Base-by-base conservation (phyloP, 305 asterid genomes). In the Fraxinus platypoda region DNA sequence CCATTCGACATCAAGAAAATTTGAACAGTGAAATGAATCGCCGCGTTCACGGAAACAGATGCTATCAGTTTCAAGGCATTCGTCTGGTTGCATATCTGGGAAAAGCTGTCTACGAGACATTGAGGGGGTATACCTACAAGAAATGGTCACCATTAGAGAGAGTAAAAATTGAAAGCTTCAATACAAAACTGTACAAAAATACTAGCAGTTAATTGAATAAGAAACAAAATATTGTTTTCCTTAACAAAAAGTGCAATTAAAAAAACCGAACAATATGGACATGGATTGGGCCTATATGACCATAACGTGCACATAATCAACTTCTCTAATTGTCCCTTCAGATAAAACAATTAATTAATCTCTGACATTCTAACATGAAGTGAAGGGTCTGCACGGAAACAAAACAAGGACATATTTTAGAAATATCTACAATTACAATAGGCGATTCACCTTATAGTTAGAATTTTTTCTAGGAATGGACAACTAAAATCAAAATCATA, bases 1-100 rank as follows among this genome's bases (percentile, higher is more conserved):
- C 94, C 94, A 90, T 77, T 93, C 98, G 15, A 89, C 84, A 80
- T 92, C 92, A 41, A 94, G 85, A 88, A 94, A 94, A 87, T 94
- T 96, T 49, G 98, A 92, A 75, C 90, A 92, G 84, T 88, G 89
- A 4, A 88, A 86, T 71, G 94, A 88, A 78, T 90, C 93, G 57
- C 91, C 88, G 37, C 82, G 90, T 19, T 89, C 94, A 78, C 80
- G 88, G 46, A 82, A 88, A 78, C 81, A 84, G 26, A 81, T 79
- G 84, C 85, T 80, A 57, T 88, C 96, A 77, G 87, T 89, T 71
- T 86, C 92, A 31, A 83, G 85, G 80, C 79, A 78, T 46, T 80
- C 88, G 43, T 89, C 95, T 15, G 87, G 85, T 85, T 83, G 88
- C 75, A 77, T 23, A 75, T 87, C 89, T 3, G 85, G 83, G 86